phyloP scores from a whole-genome alignment of 805 yeast species.

The Suhomyces faveliae region DNA sequence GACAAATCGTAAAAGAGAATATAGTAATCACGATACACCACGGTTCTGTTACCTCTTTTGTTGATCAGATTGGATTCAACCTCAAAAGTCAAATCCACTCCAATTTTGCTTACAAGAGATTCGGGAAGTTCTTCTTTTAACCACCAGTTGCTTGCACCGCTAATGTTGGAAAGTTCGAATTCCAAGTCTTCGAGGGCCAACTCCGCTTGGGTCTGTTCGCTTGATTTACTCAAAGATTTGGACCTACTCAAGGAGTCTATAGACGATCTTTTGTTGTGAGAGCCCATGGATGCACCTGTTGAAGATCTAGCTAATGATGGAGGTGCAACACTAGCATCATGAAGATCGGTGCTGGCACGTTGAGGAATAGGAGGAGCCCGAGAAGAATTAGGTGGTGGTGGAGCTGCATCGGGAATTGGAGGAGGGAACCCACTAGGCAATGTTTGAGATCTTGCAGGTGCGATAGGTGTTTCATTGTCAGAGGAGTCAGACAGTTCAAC shows the following conservation, averaged over 20 bases:
- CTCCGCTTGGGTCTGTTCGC: slow-evolving; percentile 31
- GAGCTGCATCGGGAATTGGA: slow-evolving; percentile 12
- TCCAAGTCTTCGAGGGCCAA: slow-evolving; percentile 22
- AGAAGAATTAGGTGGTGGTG: slow-evolving; percentile 15
- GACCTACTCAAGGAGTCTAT: slow-evolving; percentile 16
- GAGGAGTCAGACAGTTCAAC: slow-evolving; percentile 10
- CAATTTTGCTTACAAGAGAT: slow-evolving; percentile 36
- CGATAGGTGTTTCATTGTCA: slow-evolving; percentile 15
- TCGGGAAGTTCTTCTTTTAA: slow-evolving; percentile 57
- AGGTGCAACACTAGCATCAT: background rate
- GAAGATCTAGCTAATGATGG: slow-evolving; percentile 9
- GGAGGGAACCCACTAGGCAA: slow-evolving; percentile 14
- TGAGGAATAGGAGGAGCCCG: slow-evolving; percentile 9
- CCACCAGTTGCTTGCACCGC: slow-evolving; percentile 62
- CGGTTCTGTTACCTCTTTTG: slow-evolving; percentile 56
- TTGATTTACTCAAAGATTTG: slow-evolving; percentile 14
- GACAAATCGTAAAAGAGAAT: slow-evolving; percentile 72
- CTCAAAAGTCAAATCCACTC: slow-evolving; percentile 58
- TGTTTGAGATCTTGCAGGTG: slow-evolving; percentile 13
- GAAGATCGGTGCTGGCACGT: slow-evolving; percentile 16
- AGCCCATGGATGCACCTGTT: slow-evolving; percentile 15
- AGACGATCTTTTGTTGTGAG: slow-evolving; percentile 13
- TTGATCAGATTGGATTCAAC: slow-evolving; percentile 54
- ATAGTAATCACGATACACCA: slow-evolving; percentile 62
- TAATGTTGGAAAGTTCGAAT: slow-evolving; percentile 29